Evolutionary conservation across 805 yeast genomes (phyloP).

Genomic region (Yarrowia deformans): DNA sequence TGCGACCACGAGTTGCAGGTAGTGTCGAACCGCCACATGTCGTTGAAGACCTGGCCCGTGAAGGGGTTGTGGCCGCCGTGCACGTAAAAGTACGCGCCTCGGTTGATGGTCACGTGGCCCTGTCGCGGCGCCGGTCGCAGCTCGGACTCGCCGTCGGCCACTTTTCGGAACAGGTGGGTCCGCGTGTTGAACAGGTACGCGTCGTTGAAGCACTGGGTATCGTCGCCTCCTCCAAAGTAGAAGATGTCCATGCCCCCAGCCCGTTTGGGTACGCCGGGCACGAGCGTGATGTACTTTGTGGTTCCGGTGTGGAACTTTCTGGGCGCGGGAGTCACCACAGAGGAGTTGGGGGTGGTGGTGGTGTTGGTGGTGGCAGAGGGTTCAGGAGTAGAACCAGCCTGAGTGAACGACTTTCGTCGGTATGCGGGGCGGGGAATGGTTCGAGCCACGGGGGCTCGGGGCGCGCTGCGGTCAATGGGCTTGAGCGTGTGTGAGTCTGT

Average conservation of each 20-base stretch:
- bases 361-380: background rate
- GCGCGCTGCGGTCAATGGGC: background rate
- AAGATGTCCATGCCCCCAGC: background rate
- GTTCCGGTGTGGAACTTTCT: constrained; percentile 28
- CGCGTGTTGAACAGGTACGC: constrained; percentile 22
- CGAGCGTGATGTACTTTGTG: background rate
- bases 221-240: constrained; percentile 30
- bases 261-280: constrained; percentile 16
- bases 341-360: too few relatives aligned
- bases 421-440: constrained; percentile 2
- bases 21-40: constrained; percentile 29
- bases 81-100: background rate
- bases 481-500: constrained; percentile 17
- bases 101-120: constrained; percentile 26
- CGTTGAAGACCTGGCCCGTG: constrained; percentile 4
- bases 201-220: constrained; percentile 21
- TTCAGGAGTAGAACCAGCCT: too few relatives aligned
- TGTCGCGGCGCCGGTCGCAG: constrained; percentile 7
- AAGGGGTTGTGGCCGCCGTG: constrained; percentile 30
- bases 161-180: background rate
- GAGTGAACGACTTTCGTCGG: background rate
- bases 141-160: background rate
- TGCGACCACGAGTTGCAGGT: background rate
- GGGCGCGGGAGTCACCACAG: constrained; percentile 1
- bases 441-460: background rate